Percentiles rank a stretch among this genome's conserved stretches.
Evolutionary conservation across 1,139 yeast genomes (phyloP).

Genomic region (Geotrichum macrosporum): DNA sequence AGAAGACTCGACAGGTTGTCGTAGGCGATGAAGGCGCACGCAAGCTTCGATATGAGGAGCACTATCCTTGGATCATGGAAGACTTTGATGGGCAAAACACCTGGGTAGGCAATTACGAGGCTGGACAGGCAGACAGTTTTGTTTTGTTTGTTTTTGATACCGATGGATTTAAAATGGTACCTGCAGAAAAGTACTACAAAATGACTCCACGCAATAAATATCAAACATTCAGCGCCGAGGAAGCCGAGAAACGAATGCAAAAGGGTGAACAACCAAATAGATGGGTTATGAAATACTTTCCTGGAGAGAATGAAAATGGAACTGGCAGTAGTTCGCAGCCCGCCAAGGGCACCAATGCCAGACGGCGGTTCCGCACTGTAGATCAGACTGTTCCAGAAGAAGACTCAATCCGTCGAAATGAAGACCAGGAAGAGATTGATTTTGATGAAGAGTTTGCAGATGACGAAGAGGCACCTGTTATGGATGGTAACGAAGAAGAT

Average conservation of each 20-base stretch:
- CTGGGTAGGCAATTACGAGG: constrained; percentile 95
- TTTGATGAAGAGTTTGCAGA: constrained; percentile 97
- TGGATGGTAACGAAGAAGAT: constrained; percentile 96
- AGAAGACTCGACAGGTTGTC: constrained; percentile 80
- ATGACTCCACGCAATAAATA: constrained; percentile 92
- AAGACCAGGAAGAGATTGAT: constrained; percentile 89
- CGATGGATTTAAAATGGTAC: constrained; percentile 88
- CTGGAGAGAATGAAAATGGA: constrained; percentile 47
- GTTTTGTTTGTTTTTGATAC: constrained; percentile 81
- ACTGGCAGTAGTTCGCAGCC: constrained; percentile 15
- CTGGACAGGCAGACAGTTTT: constrained; percentile 82
- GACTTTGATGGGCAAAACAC: constrained; percentile 93
- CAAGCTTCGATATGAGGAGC: constrained; percentile 85
- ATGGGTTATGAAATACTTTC: constrained; percentile 93
- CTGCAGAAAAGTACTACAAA: constrained; percentile 88
- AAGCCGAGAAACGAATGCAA: constrained; percentile 94
- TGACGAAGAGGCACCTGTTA: constrained; percentile 97
- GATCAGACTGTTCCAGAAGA: constrained; percentile 42
- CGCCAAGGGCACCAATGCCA: constrained; percentile 24
- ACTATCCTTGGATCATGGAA: constrained; percentile 96
- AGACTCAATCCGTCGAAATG: constrained; percentile 46
- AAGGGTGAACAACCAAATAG: constrained; percentile 74
- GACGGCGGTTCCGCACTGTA: constrained; percentile 53
- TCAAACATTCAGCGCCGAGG: constrained; percentile 90
- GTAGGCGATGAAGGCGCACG: constrained; percentile 77